Evolutionary conservation across 495 filamentous ascomycete genomes (phyloP).

Genomic region (Penicillium mononematosum): DNA sequence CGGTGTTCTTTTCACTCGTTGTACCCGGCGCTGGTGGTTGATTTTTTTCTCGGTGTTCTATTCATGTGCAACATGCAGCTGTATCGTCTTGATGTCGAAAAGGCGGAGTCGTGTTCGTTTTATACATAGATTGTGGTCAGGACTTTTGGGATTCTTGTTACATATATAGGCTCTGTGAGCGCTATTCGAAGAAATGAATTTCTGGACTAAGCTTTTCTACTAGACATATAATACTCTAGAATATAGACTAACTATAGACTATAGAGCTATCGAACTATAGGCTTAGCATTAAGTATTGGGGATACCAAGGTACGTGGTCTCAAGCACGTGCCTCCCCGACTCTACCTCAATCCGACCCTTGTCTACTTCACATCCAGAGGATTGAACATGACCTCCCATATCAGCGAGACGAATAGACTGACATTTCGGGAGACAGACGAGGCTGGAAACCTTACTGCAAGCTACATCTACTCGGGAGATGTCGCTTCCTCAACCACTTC

Average conservation of each 20-base stretch:
- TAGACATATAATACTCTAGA: background rate
- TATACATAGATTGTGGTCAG: constrained; percentile 29
- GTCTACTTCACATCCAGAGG: constrained; percentile 3
- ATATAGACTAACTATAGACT: background rate
- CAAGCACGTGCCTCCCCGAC: constrained; percentile 1
- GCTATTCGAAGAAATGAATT: constrained; percentile 12
- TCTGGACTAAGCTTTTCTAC: background rate
- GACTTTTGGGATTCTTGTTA: constrained; percentile 18
- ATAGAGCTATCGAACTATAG: background rate
- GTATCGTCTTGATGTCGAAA: constrained; percentile 20
- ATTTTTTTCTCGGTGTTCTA: constrained; percentile 35
- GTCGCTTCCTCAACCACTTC: background rate
- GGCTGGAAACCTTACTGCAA: constrained; percentile 34
- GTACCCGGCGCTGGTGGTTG: constrained; percentile 45
- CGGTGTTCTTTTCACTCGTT: constrained; percentile 17
- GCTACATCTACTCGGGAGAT: constrained; percentile 38
- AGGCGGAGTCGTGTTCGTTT: constrained; percentile 13
- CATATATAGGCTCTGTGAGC: constrained; percentile 31
- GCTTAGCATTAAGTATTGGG: background rate
- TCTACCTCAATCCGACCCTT: background rate
- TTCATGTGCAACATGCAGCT: constrained; percentile 30
- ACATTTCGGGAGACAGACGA: constrained; percentile 43
- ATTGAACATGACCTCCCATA: constrained; percentile 23
- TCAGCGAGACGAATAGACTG: constrained; percentile 12
- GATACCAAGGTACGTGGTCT: constrained; percentile 5